Evolutionary conservation across 805 yeast genomes (phyloP), one percentile per base, ranked within the genome.

Genomic region (Cyberlindnera bimundalis): DNA sequence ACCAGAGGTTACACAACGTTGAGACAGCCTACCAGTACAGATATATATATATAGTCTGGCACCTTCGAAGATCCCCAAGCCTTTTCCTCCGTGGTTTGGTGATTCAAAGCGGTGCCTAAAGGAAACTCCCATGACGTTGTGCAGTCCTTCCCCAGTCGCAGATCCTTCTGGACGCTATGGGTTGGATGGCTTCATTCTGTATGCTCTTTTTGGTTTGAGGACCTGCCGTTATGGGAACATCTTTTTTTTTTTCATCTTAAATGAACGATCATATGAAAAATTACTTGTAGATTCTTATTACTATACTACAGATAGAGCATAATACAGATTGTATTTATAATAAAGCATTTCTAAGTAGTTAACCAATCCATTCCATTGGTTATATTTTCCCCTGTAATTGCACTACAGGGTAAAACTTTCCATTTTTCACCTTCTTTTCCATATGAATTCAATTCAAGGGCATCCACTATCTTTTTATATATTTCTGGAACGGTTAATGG

Each of bases 41-140:
- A 20, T 11, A 27, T 34, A 25, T 33, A n/a, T 23, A 29, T 29
- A 24, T 21, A 12, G 14, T 20, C 28, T 53, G 70, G 66, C 71
- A 61, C 67, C 71, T 65, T 68, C 73, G 73, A 68, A 68, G 73
- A 67, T 66, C 64, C 64, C 48, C 61, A 51, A 48, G 60, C 31
- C 60, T 56, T 47, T 47, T 50, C 42, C 52, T 55, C 61, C 45
- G 62, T 68, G 68, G 68, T 55, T 50, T 59, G 58, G 51, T 61
- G 67, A 65, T 67, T 68, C 73, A 68, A 68, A 68, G 70, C 69
- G 73, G 67, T 59, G 73, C 71, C 70, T 56, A 64, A 41, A 65
- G 36, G 46, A 58, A 30, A 7, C 18, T 15, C 33, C 40, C 40
- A 37, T 13, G 14, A 30, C 40, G 18, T 11, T 37, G 35, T 37